Evolutionary conservation across 106 monocot species (phyloP), one percentile per base, ranked within the genome.

Genomic region (Narthecium ossifragum): DNA sequence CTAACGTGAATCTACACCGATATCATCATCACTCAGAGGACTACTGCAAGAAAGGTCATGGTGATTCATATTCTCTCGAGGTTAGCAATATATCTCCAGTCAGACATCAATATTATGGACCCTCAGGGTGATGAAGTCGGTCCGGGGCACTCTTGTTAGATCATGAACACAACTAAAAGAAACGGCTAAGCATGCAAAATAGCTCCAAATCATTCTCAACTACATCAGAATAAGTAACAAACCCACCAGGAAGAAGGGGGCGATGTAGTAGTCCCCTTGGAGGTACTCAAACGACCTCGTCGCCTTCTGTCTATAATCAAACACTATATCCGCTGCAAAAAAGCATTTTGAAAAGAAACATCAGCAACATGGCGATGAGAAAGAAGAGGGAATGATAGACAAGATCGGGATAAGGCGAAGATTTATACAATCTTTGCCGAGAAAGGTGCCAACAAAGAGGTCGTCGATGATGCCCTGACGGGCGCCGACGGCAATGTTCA

Each of bases 221-320:
- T 40, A 26, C 34, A 36, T 37, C 6, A 57, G 31, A 15, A 26
- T 17, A 5, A 26, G 21, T 3, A n/a, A 8, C n/a, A 2, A 41
- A 75, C 72, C 72, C 46, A 92, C 92, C 70, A 93, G 70, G 57
- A 93, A 93, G 17, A 49, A 41, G 0, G 88, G 93, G 3, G 93
- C 85, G 17, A 93, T 85, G 77, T 89, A 93, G 30, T 89, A 93
- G 66, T 93, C 88, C 0, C 93, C 88, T 8, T 89, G 60, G 25
- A 93, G 80, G 46, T 93, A 85, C 69, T 93, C 66, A 50, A 93
- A 93, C 53, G 93, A 89, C 61, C 93, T 79, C 34, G 93, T 93
- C 30, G 66, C 82, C 71, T 93, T 93, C 72, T 93, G 93, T 57
- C 93, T 60, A 61, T 85, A 93, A 75, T 93, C 89, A 32, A 93